Conservation (phyloP, 176 grass and related monocot species). For the Avena sativa region DNA sequence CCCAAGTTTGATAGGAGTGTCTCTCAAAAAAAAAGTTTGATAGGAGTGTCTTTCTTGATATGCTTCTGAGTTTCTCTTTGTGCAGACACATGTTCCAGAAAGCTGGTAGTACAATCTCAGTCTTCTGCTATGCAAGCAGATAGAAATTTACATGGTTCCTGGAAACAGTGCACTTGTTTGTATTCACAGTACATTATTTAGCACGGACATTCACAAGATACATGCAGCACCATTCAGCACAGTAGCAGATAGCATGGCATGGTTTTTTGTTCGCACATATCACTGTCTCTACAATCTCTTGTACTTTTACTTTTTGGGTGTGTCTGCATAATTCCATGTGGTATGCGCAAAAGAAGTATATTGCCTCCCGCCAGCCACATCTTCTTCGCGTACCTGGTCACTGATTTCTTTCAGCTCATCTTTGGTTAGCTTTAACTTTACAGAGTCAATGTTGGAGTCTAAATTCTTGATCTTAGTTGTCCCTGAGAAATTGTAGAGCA, state of each 20-base stretch:
- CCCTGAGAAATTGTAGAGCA: conserved; percentile 48
- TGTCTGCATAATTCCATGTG: conserved; percentile 69
- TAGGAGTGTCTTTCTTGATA: background rate
- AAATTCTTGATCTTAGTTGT: conserved; percentile 85
- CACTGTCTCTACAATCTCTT: background rate
- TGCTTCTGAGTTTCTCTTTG: background rate
- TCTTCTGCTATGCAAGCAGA: background rate
- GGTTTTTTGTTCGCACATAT: background rate
- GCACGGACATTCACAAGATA: conserved; percentile 21
- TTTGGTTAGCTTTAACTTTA: conserved; percentile 63
- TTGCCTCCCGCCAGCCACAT: conserved; percentile 65
- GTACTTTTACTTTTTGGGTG: conserved; percentile 48
- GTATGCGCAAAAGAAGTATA: conserved; percentile 41
- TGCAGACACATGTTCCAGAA: background rate
- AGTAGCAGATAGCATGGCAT: background rate
- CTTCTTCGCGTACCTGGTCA: conserved; percentile 55
- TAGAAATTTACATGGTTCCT: background rate
- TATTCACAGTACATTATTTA: conserved; percentile 7
- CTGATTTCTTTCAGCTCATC: conserved; percentile 72
- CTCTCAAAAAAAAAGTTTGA: too few species aligned
- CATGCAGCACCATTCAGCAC: background rate
- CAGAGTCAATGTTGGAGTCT: conserved; percentile 72
- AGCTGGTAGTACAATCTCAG: background rate
- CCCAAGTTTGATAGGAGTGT: background rate
- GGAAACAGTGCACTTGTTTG: background rate